Base-by-base conservation (phyloP, 495 filamentous ascomycete species). In the Talaromyces nanjingensis region DNA sequence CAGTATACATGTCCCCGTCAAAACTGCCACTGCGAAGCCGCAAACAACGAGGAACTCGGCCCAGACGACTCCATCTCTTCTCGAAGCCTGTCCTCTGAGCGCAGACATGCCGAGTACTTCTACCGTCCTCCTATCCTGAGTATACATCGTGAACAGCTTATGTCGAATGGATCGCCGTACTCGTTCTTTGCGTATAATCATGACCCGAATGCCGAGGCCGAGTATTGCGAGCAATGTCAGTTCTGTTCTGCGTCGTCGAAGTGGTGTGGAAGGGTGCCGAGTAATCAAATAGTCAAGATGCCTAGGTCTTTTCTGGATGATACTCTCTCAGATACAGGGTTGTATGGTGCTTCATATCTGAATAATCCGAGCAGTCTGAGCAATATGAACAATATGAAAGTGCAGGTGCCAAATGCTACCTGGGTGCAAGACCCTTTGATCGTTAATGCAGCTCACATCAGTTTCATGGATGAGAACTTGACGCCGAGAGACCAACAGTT, bases 21-120 rank as follows among this genome's bases (percentile, higher is more conserved):
- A 1, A 47, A 14, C 27, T 62, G 60, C 18, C 60, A 62, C 45
- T 62, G 60, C 27, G 39, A 54, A n/a, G 27, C 60, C 9, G 60
- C 60, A 14, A 62, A 62, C 27, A 34, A 22, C 24, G 59, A 62
- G 42, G 16, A 49, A 25, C 22, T 24, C 16, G 42, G 8, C 7
- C 22, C 60, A 1, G 42, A 47, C 29, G 45, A 54, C 34, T 16
- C 39, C 34, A 45, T 61, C 59, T 61, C 59, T n/a, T 25, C 42
- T 6, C 18, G 33, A 34, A 53, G 22, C 27, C 6, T 31, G 20
- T n/a, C 34, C 37, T 31, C 22, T 31, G 18, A 54, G 47, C 71
- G 72, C 54, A 69, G 73, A 42, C 73, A 70, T 64, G 73, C 63
- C 0, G 65, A 71, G 16, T 76, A 76, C 60, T 70, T 71, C 55